These are phyloP conservation scores for Corynascus novoguineensis DNA, from an alignment of 495 filamentous ascomycete genomes.

Conservation along the genomic window DNA sequence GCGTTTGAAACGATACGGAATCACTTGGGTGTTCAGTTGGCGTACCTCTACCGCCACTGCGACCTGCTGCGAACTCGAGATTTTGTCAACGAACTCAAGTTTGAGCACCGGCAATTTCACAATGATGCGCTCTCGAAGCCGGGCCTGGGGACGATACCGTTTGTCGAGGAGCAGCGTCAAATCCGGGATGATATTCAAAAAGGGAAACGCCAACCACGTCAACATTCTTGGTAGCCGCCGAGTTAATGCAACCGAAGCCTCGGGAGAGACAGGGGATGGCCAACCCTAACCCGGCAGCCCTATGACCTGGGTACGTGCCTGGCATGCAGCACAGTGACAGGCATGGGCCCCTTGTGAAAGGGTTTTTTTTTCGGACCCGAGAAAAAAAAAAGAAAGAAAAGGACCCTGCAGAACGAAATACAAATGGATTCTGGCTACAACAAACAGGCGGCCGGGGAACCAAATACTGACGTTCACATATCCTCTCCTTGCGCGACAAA, in stretches of 20 bases:
- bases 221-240: neutral
- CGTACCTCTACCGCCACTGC: slow-evolving; percentile 3
- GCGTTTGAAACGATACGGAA: neutral
- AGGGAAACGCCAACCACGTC: neutral
- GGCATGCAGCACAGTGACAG: no score
- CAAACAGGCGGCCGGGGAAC: no score
- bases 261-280: neutral
- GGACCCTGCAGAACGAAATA: no score
- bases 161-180: neutral
- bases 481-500: no score
- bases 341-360: no score
- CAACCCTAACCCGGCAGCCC: neutral
- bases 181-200: neutral
- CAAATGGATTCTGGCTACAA: no score
- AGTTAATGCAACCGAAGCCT: neutral
- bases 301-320: no score
- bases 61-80: neutral
- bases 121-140: slow-evolving; percentile 8
- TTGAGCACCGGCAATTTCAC: slow-evolving; percentile 9
- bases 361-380: no score
- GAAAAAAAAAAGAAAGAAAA: no score
- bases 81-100: neutral
- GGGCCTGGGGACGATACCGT: neutral
- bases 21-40: neutral
- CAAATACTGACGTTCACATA: no score